phyloP scores from a whole-genome alignment of 2,329 filamentous ascomycete genomes.

The Penicillium sp. region DNA sequence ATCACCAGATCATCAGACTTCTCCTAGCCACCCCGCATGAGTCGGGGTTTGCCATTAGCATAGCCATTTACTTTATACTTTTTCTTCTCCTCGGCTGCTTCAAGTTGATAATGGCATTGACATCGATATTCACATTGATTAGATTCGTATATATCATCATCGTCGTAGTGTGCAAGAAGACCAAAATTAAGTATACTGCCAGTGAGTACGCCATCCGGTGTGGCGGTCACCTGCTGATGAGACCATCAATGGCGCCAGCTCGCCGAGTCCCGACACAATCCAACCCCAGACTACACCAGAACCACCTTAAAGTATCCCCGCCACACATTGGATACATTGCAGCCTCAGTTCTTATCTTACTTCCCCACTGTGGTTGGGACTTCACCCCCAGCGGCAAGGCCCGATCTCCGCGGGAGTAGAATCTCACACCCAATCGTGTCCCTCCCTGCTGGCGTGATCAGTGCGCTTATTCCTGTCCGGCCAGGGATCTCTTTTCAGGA shows the following conservation, averaged over 20 bases:
- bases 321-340: too few species aligned
- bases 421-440: slow-evolving; percentile 9
- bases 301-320: neutral
- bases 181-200: too few species aligned
- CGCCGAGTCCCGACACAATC: neutral
- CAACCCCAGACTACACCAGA: neutral
- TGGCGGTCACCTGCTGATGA: too few species aligned
- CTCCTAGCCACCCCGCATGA: too few species aligned
- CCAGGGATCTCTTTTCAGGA: slow-evolving; percentile 11
- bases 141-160: too few species aligned
- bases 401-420: slow-evolving; percentile 28
- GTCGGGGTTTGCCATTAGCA: too few species aligned
- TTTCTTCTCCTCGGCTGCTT: too few species aligned
- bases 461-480: slow-evolving; percentile 9
- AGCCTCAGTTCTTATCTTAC: neutral
- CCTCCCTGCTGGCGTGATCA: slow-evolving; percentile 18
- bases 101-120: too few species aligned
- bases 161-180: too few species aligned
- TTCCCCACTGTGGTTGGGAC: slow-evolving; percentile 13
- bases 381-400: slow-evolving; percentile 17
- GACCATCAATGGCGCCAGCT: neutral
- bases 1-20: slow-evolving; percentile 15
- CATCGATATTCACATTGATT: too few species aligned
- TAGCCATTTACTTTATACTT: too few species aligned
- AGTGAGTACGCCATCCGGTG: too few species aligned